A percentile compares a stretch with the other conserved stretches of the same genome.
phyloP scores from a whole-genome alignment of 208 protist species.

The Porcisia hertigi region DNA sequence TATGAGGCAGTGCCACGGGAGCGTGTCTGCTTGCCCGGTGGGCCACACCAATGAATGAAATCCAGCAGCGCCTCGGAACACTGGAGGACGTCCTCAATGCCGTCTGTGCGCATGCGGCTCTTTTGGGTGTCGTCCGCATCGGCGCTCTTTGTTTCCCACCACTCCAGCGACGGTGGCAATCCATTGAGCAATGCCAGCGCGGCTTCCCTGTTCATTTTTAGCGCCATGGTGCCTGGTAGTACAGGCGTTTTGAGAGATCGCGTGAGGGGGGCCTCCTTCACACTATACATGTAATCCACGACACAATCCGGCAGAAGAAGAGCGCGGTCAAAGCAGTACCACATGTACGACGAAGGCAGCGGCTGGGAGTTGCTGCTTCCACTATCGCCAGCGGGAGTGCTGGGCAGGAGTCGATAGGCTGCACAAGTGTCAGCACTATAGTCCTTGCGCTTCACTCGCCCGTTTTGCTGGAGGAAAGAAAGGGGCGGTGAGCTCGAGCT shows the following conservation, averaged over 20 bases:
- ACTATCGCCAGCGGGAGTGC: conserved; percentile 11
- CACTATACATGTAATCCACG: conserved; percentile 83
- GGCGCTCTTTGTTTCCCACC: neutral
- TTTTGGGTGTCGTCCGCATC: neutral
- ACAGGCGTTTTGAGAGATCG: conserved; percentile 8
- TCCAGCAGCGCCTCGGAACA: conserved; percentile 26
- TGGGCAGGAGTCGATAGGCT: conserved; percentile 59
- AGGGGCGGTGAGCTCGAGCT: neutral
- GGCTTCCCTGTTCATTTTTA: neutral
- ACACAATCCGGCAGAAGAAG: conserved; percentile 87
- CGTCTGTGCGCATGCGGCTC: neutral
- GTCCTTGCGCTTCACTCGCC: conserved; percentile 42
- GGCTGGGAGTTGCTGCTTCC: conserved; percentile 4
- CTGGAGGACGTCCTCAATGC: conserved; percentile 23
- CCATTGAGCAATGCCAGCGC: conserved; percentile 3
- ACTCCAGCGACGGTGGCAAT: neutral
- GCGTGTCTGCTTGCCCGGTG: neutral
- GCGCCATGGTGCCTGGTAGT: neutral
- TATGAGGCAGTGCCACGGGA: neutral
- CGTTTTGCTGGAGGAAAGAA: conserved; percentile 35
- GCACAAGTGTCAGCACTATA: conserved; percentile 68
- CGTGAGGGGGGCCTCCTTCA: conserved; percentile 3
- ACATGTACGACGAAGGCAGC: conserved; percentile 50
- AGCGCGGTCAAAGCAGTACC: conserved; percentile 86
- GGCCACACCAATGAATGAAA: conserved; percentile 26